Evolutionary conservation across 495 filamentous ascomycete species (phyloP), one percentile per base, ranked within the genome.

Genomic region (Neurospora intermedia): DNA sequence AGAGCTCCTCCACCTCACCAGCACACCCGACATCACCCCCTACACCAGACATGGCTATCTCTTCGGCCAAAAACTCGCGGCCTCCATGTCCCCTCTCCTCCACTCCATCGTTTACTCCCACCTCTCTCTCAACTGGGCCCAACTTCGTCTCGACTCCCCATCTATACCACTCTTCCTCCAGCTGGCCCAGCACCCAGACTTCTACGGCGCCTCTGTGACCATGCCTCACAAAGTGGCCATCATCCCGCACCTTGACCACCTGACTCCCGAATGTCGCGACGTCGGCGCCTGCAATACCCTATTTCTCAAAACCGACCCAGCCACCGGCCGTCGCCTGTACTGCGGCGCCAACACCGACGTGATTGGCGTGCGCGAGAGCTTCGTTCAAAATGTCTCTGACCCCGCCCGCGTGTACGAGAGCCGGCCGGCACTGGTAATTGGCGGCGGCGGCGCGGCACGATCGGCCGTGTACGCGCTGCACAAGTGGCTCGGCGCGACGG

Each of bases 281-380:
- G 89, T 92, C 16, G 91, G 91, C 69, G 90, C 91, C 72, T 88
- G 88, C 81, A 93, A 94, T 84, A 94, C 91, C 10, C 85, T 94
- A 69, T 94, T 91, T 84, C 76, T 89, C 42, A 84, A 87, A 42
- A 66, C 54, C 23, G 79, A 81, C 46, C 83, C 84, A 10, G 72
- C 73, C 3, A 78, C 79, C 42, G 83, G 84, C 46, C 79, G 81
- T 2, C 81, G 81, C 43, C 74, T 82, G 41, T 87, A 88, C 75
- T 85, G 89, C 75, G 91, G 91, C 35, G 91, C 91, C 48, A 93
- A 94, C 83, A 93, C 91, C 27, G 91, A 94, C 80, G 91, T 89
- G 71, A 87, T 91, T 74, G 91, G 91, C 20, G 88, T 93, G 73
- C 87, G 89, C 38, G 89, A 92, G 75, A 88, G 89, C 5, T 89